Base-by-base conservation (phyloP, 345 rosid genomes). In the Lepidium aucheri region DNA sequence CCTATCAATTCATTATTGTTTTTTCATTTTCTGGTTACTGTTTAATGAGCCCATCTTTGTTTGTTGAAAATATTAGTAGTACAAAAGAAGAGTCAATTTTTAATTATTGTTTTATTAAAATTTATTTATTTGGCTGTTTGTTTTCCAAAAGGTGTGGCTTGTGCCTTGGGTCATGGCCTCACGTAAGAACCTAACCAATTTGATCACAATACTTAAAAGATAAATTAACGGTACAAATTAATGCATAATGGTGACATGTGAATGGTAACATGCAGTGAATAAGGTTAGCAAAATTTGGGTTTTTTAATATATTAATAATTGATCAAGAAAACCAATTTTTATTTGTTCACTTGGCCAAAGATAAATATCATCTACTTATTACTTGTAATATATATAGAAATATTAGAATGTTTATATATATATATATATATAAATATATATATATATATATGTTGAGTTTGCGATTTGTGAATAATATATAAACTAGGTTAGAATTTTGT, bases 161-260 rank as follows among this genome's bases (percentile, higher is more conserved):
- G 63, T 44, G 76, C 70, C 75, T 40, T 58, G 70, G 65, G 57
- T 62, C 68, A 62, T 70, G 66, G 71, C 39, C 71, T 57, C 67
- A 58, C 61, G 67, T 73, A 73, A 73, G 61, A 65, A 41, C 71
- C 60, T 65, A 65, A 49, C 66, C 8, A 49, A 64, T 64, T 39
- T 65, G 38, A 56, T 65, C 28, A 13, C 60, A 50, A 20, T 36
- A 65, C 30, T 47, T 64, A 34, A 45, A 60, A 50, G 22, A 38
- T 54, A 17, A 55, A 38, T 56, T 30, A 54, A 40, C 44, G 58
- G 52, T 40, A 53, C 60, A 41, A 46, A 64, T 32, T 14, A 56
- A 49, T 57, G 53, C 60, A 40, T 49, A 40, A 53, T 70, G 52
- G 42, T 45, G 69, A 55, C 59, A 54, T 70, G 42, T 71, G 69